Base-by-base conservation (phyloP, 2,329 filamentous ascomycete species). In the Rhinocladiella similis region DNA sequence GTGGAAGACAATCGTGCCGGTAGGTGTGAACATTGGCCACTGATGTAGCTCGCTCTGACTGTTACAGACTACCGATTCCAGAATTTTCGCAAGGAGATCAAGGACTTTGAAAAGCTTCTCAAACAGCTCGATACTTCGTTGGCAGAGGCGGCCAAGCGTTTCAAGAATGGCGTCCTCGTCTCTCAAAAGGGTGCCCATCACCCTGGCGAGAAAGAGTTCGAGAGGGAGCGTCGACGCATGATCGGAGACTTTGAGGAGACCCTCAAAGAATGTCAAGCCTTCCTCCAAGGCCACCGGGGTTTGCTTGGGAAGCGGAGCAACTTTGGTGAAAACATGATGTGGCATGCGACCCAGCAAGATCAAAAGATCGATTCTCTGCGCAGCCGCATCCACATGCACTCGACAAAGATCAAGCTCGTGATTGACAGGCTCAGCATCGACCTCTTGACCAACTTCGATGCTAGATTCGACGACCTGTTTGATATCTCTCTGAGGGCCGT, bases 191-290 rank as follows among this genome's bases (percentile, higher is more conserved):
- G 25, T 14, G 51, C 46, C 13, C 42, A 55, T 29, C 35, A 55
- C 33, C 53, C 53, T 16, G 16, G 27, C 10, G 25, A 33, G 12
- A 9, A 38, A 10, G 53, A 42, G 5, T 50, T 55, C n/a, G 36
- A 43, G 19, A 22, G 25, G 10, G 53, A 55, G 25, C 29, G 53
- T 14, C 22, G 22, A 25, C 42, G 33, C 16, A 42, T 55, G 36
- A 46, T 51, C 13, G 53, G 53, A n/a, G 20, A 49, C 14, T 55
- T 55, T 33, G 20, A 55, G 5, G 53, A 50, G 10, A 55, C 53
- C 16, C 36, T 55, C 5, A 19, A 35, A 20, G 53, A 47, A 25
- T 55, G 53, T 36, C 20, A 51, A 45, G 19, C 12, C 13, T 38
- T 55, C n/a, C 47, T 55, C 22, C 13, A 45, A 13, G 33, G 51